phyloP scores from a whole-genome alignment of 768 basidiomycete genomes.

The Leccinum olivaceopallidum region DNA sequence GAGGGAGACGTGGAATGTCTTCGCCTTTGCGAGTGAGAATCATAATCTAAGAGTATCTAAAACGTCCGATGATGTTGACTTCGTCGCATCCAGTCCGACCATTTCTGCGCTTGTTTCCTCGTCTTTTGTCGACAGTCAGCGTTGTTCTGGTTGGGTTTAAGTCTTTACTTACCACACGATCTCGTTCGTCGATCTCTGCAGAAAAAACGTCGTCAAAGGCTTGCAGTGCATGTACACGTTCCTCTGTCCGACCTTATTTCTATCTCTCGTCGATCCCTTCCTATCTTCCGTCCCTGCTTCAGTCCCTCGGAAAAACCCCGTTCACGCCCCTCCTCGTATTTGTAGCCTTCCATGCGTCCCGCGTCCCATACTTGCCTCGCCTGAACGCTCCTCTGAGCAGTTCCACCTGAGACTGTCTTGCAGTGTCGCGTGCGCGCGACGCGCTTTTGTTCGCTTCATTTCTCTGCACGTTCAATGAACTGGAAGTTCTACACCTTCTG shows the following conservation, averaged over 20 bases:
- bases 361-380: slow-evolving; percentile 42
- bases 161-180: slow-evolving; percentile 25
- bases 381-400: slow-evolving; percentile 48
- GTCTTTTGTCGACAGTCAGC: slow-evolving; percentile 14
- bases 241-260: slow-evolving; percentile 45
- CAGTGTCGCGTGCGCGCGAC: slow-evolving; percentile 43
- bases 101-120: slow-evolving; percentile 23
- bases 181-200: slow-evolving; percentile 39
- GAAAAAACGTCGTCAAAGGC: slow-evolving; percentile 61
- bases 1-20: slow-evolving; percentile 67
- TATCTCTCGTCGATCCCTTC: slow-evolving; percentile 37
- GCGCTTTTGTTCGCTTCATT: slow-evolving; percentile 46
- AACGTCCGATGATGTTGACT: not conserved
- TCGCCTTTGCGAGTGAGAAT: slow-evolving; percentile 54
- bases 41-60: not conserved
- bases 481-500: too few species aligned
- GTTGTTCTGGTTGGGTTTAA: too few species aligned
- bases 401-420: slow-evolving; percentile 43
- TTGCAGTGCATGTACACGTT: slow-evolving; percentile 52
- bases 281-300: slow-evolving; percentile 32
- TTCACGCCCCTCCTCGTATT: slow-evolving; percentile 40
- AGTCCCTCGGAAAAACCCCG: slow-evolving; percentile 40
- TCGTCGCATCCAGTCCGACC: slow-evolving; percentile 32
- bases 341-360: slow-evolving; percentile 48
- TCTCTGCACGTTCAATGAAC: slow-evolving; percentile 13